These are phyloP conservation scores for Inga oerstediana DNA, from an alignment of 306 rosid species.

Conservation along the genomic window DNA sequence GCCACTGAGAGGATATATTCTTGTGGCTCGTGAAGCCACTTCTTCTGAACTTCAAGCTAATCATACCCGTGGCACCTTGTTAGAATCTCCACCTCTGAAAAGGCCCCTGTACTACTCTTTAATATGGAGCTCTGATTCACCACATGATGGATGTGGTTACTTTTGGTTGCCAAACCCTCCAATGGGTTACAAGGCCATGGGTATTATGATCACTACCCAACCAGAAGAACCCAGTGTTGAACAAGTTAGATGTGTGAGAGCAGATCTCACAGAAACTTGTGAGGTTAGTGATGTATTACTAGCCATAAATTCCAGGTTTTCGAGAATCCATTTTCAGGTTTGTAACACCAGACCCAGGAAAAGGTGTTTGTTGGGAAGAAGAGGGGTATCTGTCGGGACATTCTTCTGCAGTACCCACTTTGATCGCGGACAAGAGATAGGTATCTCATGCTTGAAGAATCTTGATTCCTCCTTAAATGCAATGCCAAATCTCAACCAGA, in stretches of 20 bases:
- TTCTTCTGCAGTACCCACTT: slow-evolving; percentile 59
- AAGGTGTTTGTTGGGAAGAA: slow-evolving; percentile 66
- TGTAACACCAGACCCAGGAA: slow-evolving; percentile 72
- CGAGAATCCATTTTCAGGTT: slow-evolving; percentile 49
- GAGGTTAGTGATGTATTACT: slow-evolving; percentile 55
- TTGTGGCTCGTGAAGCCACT: slow-evolving; percentile 60
- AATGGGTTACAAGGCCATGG: slow-evolving; percentile 78
- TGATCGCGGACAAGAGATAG: slow-evolving; percentile 43
- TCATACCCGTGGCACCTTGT: slow-evolving; percentile 1
- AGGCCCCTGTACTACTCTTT: slow-evolving; percentile 66
- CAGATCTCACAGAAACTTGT: slow-evolving; percentile 80
- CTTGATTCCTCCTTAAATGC: slow-evolving; percentile 33
- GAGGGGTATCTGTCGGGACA: slow-evolving; percentile 80
- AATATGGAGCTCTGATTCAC: slow-evolving; percentile 67
- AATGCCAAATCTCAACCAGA: slow-evolving; percentile 68
- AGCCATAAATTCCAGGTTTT: slow-evolving; percentile 47
- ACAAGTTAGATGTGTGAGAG: slow-evolving; percentile 74
- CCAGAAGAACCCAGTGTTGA: slow-evolving; percentile 62
- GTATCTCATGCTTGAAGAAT: slow-evolving; percentile 60
- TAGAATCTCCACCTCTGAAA: slow-evolving; percentile 55
- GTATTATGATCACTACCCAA: slow-evolving; percentile 61
- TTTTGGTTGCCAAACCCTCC: slow-evolving; percentile 93
- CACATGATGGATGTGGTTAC: slow-evolving; percentile 59
- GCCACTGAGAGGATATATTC: slow-evolving; percentile 72
- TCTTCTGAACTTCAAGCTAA: slow-evolving; percentile 32